Percentiles rank a stretch among this genome's conserved stretches.
Evolutionary conservation across 345 rosid genomes (phyloP).

Genomic region (Eucalyptus erythrocorys): DNA sequence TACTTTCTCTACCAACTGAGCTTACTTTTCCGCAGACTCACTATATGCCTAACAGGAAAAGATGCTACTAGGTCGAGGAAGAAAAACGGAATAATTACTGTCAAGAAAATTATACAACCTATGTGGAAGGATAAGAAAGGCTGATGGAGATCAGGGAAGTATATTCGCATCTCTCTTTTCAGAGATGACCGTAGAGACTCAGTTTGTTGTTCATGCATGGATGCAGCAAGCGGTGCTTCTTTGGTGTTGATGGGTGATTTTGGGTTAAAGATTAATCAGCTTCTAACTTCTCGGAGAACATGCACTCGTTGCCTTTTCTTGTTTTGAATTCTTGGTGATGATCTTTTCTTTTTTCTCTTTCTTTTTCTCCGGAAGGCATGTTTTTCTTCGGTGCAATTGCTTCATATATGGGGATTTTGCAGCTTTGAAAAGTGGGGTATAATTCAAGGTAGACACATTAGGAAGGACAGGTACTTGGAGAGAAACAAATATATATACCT

Average conservation of each 20-base stretch:
- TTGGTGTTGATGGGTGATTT: not conserved
- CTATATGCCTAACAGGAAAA: not conserved
- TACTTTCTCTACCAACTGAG: slow-evolving; percentile 56
- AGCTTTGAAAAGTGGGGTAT: not conserved
- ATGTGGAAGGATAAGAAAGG: not conserved
- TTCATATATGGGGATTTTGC: not conserved
- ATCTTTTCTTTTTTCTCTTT: not conserved
- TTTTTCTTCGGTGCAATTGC: not conserved
- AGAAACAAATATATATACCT: not conserved
- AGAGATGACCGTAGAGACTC: not conserved
- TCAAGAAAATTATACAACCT: not conserved
- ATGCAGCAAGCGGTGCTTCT: not conserved
- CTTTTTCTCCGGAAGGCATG: not conserved
- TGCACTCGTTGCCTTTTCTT: not conserved
- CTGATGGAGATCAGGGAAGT: not conserved
- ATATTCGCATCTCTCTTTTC: not conserved
- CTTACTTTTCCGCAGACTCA: not conserved
- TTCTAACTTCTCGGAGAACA: not conserved
- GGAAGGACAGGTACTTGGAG: not conserved
- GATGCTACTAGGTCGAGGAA: not conserved
- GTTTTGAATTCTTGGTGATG: not conserved
- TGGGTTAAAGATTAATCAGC: not conserved
- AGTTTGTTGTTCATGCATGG: not conserved
- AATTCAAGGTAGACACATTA: not conserved
- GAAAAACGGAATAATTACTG: not conserved